Percentiles rank a stretch among this genome's conserved stretches.
Conservation (phyloP, 2,329 filamentous ascomycete genomes). For the Phoma herbarum region DNA sequence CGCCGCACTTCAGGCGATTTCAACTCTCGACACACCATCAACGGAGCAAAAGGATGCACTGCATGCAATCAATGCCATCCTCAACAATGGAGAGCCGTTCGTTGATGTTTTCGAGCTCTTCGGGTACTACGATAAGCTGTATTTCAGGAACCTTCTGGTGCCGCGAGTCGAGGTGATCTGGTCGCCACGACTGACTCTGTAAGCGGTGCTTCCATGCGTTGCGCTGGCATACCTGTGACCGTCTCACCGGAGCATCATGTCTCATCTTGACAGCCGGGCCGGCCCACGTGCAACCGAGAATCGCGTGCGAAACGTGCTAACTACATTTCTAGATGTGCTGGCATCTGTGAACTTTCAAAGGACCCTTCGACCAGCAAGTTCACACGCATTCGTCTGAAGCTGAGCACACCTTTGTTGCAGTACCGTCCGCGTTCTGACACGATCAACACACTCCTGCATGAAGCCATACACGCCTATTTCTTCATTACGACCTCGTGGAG, state of each 20-base stretch:
- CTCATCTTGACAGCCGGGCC: conserved; percentile 18
- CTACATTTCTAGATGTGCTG: conserved; percentile 50
- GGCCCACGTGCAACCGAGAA: conserved; percentile 25
- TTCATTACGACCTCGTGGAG: conserved; percentile 56
- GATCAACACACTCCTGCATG: conserved; percentile 56
- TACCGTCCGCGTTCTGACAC: conserved; percentile 55
- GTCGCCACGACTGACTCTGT: conserved; percentile 56
- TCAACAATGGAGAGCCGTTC: conserved; percentile 51
- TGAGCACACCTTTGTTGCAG: conserved; percentile 56
- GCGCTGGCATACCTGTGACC: conserved; percentile 11
- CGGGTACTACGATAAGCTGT: conserved; percentile 52
- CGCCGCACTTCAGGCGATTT: conserved; percentile 51
- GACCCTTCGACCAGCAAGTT: conserved; percentile 49
- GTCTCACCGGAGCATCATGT: conserved; percentile 16
- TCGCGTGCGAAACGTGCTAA: conserved; percentile 28
- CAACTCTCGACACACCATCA: conserved; percentile 45
- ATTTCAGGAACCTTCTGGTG: conserved; percentile 53
- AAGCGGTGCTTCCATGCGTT: conserved; percentile 27
- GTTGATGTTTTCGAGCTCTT: conserved; percentile 55
- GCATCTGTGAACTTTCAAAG: conserved; percentile 56
- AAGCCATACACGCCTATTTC: conserved; percentile 58
- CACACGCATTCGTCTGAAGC: conserved; percentile 53
- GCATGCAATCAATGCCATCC: conserved; percentile 48
- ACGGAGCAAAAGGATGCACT: conserved; percentile 47
- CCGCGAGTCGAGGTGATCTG: conserved; percentile 55